Evolutionary conservation across 2,329 filamentous ascomycete species (phyloP).

Genomic region (Aphanoascus verrucosus): DNA sequence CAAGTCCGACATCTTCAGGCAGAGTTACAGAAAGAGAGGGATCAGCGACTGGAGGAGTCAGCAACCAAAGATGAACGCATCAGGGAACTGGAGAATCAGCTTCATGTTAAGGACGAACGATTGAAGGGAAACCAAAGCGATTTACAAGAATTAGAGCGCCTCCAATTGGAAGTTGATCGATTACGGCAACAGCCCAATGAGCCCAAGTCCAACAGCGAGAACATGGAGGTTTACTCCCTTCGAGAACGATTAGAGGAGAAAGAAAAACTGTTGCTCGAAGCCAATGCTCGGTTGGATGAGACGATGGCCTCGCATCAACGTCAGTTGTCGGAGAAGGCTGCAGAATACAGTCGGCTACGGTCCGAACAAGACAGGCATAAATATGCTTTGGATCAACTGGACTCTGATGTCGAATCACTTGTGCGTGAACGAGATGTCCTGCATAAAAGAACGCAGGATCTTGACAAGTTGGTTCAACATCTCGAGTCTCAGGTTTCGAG

Average conservation of each 20-base stretch:
- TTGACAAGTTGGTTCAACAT: constrained; percentile 28
- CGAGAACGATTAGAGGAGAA: constrained; percentile 28
- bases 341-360: constrained; percentile 30
- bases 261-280: constrained; percentile 27
- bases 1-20: constrained; percentile 31
- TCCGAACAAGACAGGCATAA: constrained; percentile 27
- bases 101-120: constrained; percentile 9
- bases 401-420: constrained; percentile 25
- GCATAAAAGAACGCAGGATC: constrained; percentile 25
- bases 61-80: constrained; percentile 10
- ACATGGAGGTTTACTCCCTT: constrained; percentile 18
- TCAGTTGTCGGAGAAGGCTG: constrained; percentile 28
- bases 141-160: constrained; percentile 18
- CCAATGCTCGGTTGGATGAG: constrained; percentile 25
- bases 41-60: neutral
- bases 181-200: constrained; percentile 4
- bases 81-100: constrained; percentile 8
- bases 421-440: constrained; percentile 27
- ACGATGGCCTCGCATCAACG: constrained; percentile 25
- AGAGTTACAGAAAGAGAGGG: constrained; percentile 27
- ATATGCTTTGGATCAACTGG: constrained; percentile 28
- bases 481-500: constrained; percentile 31
- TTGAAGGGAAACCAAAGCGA: constrained; percentile 13
- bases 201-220: neutral
- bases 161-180: constrained; percentile 15